These are phyloP conservation scores for Sordariomycetes sp. DNA, from an alignment of 2,329 filamentous ascomycete species.

Conservation along the genomic window DNA sequence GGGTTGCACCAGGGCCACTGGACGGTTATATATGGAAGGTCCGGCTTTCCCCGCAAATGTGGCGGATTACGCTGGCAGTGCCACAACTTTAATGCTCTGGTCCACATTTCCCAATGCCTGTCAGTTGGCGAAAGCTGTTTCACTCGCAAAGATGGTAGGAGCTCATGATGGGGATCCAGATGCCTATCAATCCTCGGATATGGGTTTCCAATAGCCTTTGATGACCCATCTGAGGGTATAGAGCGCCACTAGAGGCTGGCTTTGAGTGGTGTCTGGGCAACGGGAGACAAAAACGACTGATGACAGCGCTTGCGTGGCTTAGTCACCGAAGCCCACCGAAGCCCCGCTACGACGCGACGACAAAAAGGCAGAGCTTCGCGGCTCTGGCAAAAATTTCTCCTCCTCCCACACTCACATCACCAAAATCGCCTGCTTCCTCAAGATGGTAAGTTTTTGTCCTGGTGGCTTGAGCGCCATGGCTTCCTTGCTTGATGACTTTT, in stretches of 20 bases:
- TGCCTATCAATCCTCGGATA: no score
- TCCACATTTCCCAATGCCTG: not conserved
- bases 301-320: not conserved
- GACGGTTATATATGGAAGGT: not conserved
- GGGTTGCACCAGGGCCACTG: not conserved
- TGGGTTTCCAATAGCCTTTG: not conserved
- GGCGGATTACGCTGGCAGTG: not conserved
- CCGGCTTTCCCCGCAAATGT: slow-evolving; percentile 2
- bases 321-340: not conserved
- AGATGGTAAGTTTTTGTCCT: slow-evolving; percentile 16
- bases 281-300: not conserved
- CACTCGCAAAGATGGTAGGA: no score
- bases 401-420: slow-evolving; percentile 2
- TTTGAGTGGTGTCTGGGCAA: not conserved
- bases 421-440: not conserved
- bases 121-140: not conserved
- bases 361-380: not conserved
- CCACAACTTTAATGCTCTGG: not conserved
- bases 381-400: not conserved
- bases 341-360: not conserved
- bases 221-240: not conserved
- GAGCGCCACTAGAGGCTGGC: no score
- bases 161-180: no score
- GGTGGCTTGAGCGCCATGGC: not conserved
- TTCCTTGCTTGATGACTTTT: slow-evolving; percentile 28